Evolutionary conservation across 441 rosid species (phyloP).

Genomic region (Codiaeum variegatum): DNA sequence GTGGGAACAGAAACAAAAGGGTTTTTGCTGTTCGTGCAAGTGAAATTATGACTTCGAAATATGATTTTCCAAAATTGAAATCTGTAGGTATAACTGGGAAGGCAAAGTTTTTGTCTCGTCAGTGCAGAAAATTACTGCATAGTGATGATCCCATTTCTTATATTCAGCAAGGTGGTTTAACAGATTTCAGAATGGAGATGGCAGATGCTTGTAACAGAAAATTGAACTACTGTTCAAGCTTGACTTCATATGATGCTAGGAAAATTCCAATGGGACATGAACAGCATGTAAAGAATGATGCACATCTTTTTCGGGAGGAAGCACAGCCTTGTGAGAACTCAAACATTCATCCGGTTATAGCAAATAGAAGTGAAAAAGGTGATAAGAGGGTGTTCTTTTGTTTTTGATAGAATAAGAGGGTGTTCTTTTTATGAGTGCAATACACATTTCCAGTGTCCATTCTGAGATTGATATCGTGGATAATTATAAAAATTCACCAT

Average conservation of each 20-base stretch:
- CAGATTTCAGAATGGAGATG: constrained; percentile 30
- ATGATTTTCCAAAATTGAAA: constrained; percentile 24
- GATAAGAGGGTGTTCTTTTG: constrained; percentile 8
- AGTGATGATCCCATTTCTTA: constrained; percentile 57
- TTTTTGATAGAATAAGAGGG: no score
- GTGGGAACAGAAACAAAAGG: constrained; percentile 65
- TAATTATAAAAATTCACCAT: constrained; percentile 11
- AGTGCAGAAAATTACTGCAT: constrained; percentile 50
- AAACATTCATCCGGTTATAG: constrained; percentile 1
- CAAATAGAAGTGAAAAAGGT: neutral
- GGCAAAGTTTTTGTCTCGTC: constrained; percentile 38
- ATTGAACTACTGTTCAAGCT: neutral
- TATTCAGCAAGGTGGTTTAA: constrained; percentile 35
- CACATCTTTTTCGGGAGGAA: constrained; percentile 24
- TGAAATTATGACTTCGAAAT: constrained; percentile 25
- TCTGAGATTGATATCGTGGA: constrained; percentile 14
- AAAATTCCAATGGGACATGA: constrained; percentile 23
- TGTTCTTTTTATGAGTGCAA: constrained; percentile 22
- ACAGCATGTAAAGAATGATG: constrained; percentile 22
- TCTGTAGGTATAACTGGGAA: constrained; percentile 31
- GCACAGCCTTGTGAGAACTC: constrained; percentile 20
- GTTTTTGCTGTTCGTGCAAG: constrained; percentile 51
- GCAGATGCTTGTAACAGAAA: constrained; percentile 17
- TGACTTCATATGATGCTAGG: neutral
- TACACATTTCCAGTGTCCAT: constrained; percentile 22